Conservation (phyloP, 805 yeast species). For the Sugiyamaella floridensis region DNA sequence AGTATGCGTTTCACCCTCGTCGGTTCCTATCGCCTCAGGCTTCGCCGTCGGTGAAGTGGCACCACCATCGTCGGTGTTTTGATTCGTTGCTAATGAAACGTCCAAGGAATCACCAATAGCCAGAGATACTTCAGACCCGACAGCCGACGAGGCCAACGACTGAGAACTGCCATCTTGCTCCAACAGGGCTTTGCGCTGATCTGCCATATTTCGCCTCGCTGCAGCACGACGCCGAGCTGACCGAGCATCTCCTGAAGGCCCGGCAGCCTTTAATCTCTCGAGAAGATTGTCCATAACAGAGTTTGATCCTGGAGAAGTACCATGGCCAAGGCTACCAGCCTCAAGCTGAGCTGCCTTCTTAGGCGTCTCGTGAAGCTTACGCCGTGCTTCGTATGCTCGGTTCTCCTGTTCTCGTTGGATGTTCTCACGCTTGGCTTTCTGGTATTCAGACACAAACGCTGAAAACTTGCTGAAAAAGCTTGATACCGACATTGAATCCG, state of each 20-base stretch:
- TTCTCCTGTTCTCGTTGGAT: slow-evolving; percentile 75
- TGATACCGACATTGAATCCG: slow-evolving; percentile 57
- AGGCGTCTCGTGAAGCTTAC: slow-evolving; percentile 50
- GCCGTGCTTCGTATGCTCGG: slow-evolving; percentile 66
- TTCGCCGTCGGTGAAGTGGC: no score
- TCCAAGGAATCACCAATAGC: neutral
- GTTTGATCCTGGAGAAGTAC: slow-evolving; percentile 17
- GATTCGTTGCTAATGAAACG: neutral
- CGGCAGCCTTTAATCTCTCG: slow-evolving; percentile 81
- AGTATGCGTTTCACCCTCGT: neutral
- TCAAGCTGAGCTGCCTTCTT: slow-evolving; percentile 26
- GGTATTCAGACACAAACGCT: slow-evolving; percentile 71
- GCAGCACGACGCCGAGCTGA: slow-evolving; percentile 75
- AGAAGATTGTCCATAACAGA: slow-evolving; percentile 79
- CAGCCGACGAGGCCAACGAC: neutral
- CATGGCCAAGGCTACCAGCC: slow-evolving; percentile 16
- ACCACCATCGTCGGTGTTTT: neutral
- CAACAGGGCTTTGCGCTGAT: slow-evolving; percentile 28
- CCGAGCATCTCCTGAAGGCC: slow-evolving; percentile 69
- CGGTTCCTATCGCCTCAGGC: no score
- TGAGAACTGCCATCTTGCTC: slow-evolving; percentile 16
- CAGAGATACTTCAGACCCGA: neutral
- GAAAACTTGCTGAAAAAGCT: slow-evolving; percentile 73
- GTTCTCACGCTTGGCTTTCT: slow-evolving; percentile 74
- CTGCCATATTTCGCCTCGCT: slow-evolving; percentile 56